Evolutionary conservation across 768 basidiomycete genomes (phyloP).

Genomic region (Phanerodontia chrysosporium): DNA sequence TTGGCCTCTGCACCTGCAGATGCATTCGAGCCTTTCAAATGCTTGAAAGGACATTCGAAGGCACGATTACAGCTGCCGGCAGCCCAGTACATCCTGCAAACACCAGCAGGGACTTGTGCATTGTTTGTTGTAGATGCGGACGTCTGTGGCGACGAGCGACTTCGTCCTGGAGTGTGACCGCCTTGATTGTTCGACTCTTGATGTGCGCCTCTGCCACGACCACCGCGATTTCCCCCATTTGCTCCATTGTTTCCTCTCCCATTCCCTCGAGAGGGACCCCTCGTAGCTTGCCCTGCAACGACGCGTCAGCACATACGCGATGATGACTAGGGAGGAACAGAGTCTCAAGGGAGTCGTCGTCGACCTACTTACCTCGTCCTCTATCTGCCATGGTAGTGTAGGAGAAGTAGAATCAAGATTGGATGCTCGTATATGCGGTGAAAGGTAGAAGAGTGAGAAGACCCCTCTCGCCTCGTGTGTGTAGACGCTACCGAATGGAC

Average conservation of each 20-base stretch:
- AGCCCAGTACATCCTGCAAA: conserved; percentile 22
- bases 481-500: not conserved
- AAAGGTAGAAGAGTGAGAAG: not conserved
- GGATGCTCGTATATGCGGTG: not conserved
- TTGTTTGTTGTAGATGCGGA: not conserved
- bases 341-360: no score
- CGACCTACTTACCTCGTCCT: not conserved
- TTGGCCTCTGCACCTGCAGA: not conserved
- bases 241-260: not conserved
- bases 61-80: conserved; percentile 22
- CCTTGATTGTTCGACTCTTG: not conserved
- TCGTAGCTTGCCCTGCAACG: not conserved
- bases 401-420: no score
- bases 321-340: no score
- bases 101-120: not conserved
- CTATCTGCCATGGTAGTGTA: not conserved
- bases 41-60: conserved; percentile 26
- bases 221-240: not conserved
- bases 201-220: not conserved
- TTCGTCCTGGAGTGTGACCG: not conserved
- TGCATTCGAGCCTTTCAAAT: conserved; percentile 14
- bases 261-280: not conserved
- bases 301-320: not conserved
- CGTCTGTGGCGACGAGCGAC: not conserved
- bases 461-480: not conserved